Conservation (phyloP, 305 asterid genomes). For the Solanum hybrid region DNA sequence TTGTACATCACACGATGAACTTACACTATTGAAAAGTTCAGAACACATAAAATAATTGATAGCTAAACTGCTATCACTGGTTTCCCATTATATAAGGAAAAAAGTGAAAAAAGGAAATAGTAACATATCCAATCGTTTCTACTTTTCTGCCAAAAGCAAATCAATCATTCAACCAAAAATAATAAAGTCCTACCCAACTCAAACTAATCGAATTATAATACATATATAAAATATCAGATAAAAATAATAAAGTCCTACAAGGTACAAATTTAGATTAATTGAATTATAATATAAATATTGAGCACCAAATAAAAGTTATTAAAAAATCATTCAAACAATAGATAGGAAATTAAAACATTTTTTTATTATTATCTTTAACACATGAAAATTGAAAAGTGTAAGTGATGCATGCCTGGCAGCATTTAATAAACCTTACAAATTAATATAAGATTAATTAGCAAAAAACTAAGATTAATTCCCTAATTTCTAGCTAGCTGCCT, state of each 20-base stretch:
- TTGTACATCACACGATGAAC: not conserved
- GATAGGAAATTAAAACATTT: not conserved
- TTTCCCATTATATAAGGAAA: not conserved
- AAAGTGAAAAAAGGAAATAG: not conserved
- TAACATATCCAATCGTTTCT: not conserved
- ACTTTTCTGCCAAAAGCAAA: not conserved
- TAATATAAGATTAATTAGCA: not conserved
- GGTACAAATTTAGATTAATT: accelerated
- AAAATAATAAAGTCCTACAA: accelerated
- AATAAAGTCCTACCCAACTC: not conserved
- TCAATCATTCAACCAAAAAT: not conserved
- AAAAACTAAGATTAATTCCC: not conserved
- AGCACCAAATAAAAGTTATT: accelerated
- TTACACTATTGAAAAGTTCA: not conserved
- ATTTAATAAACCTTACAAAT: slow-evolving; percentile 10
- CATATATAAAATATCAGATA: accelerated
- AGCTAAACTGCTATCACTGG: not conserved
- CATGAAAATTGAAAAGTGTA: slow-evolving; percentile 30
- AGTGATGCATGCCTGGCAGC: slow-evolving; percentile 81
- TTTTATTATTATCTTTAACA: not conserved
- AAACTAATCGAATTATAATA: not conserved
- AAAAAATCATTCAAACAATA: not conserved
- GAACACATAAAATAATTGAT: not conserved
- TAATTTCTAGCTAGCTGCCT: slow-evolving; percentile 28
- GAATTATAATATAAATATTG: accelerated